Base-by-base conservation (phyloP, 176 grass and related monocot species). In the Poa pratensis region DNA sequence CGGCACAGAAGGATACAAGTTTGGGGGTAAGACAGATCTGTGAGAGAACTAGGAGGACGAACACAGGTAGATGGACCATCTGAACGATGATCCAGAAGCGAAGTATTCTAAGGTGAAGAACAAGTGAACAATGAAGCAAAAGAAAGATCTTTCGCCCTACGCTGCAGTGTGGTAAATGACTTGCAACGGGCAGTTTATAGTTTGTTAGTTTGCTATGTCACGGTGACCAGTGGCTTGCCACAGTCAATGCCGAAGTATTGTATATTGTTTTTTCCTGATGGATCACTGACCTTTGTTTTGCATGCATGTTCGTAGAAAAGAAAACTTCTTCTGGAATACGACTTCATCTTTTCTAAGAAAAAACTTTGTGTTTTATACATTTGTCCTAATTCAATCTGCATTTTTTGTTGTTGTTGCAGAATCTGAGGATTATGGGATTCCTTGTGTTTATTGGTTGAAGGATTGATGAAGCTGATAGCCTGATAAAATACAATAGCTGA, bases 11-110 rank as follows among this genome's bases (percentile, higher is more conserved):
- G 13, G 60, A 28, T 23, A 28, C 60, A 63, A 63, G 26, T 30
- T 28, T 63, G 60, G 16, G 60, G 24, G 26, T 30, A 6, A 63
- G 26, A 63, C 24, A 63, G 60, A 63, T 63, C 24, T 63, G 60
- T 26, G 60, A 63, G 24, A 63, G 6, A 63, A 63, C 60, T 63
- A 63, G 60, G 1, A 63, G 26, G 26, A 61, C 5, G 59, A 16
- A 4, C 60, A 63, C 19, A 32, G 12, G 39, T 17, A 39, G 42
- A 80, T 58, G 78, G 5, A 65, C 52, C 85, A 79, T 45, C 54
- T 26, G 55, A 39, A 26, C 14, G 59, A 60, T 42, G 7, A 45
- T 43, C 7, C 1, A 61, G 76, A 62, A 26, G n/a, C 55, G 11
- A 78, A 48, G 43, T 49, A 43, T 27, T 73, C 7, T 27, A 12